Base-by-base conservation (phyloP, 75 land plant genomes). In the Pinus taeda region DNA sequence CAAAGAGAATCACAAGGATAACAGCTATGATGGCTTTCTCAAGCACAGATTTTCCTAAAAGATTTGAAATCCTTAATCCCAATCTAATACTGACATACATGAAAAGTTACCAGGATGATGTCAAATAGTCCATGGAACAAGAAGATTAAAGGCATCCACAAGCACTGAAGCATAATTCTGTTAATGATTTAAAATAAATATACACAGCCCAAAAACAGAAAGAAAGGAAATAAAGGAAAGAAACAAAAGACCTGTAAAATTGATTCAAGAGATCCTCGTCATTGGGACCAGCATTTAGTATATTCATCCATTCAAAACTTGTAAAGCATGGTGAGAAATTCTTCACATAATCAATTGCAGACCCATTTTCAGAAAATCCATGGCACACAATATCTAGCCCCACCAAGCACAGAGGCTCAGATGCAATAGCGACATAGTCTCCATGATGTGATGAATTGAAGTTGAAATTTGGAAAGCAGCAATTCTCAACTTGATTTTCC, bases 381-480 rank as follows among this genome's bases (percentile, higher is more conserved):
- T 56, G 76, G 58, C 85, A 85, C 77, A 93, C 91, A 80, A 96
- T 78, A 77, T 96, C 97, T 73, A 96, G 64, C 1, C 98, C 98
- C 66, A 96, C 91, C 70, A 93, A 87, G 75, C 87, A 93, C 6
- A 86, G 15, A 11, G 93, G 92, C 65, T 96, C 98, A 53, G 94
- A 96, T 66, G 91, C 98, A 78, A 96, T 84, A 0, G 77, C 98
- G n/a, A 93, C 98, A 84, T 76, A 91, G 30, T 93, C 90, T 66
- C 96, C 98, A 80, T 93, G 93, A 81, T 96, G 98, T 33, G 95
- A 88, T 24, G 76, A 79, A 77, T 82, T 96, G 86, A 96, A 96
- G 78, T 93, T 96, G 61, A 93, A 91, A 81, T 90, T 87, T 56
- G 98, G 96, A 75, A 86, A 83, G 58, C 74, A 72, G n/a, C 17